Evolutionary conservation across 305 asterid genomes (phyloP), one percentile per base, ranked within the genome.

Genomic region (Ilex paraguariensis): DNA sequence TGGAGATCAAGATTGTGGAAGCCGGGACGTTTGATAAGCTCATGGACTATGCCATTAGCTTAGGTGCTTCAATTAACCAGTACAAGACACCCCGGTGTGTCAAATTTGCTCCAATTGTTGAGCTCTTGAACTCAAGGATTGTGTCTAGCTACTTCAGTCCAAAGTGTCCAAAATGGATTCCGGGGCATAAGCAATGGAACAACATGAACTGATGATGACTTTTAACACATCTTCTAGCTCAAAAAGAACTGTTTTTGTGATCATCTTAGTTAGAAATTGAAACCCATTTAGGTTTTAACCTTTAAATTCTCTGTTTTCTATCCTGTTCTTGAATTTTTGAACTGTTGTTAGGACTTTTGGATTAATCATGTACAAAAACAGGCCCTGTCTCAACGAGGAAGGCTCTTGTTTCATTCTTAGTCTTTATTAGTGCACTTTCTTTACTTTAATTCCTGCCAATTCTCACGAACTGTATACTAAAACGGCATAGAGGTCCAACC

Each of bases 41-140:
- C 42, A 56, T 56, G 60, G 60, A 56, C 42, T 56, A 56, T n/a
- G 60, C 60, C 42, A 56, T 56, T 5, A 56, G 60, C 44, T 10
- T 78, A 21, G 98, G 98, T 14, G 96, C 98, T 4, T 88, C 96
- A 5, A 88, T 91, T 8, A 91, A 91, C 15, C 98, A 91, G 91
- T 91, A 91, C 73, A 91, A 91, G 71, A 80, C 96, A 3, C 98
- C 98, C 0, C 53, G 98, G 51, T 91, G 98, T 32, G 96, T 91
- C 11, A 88, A 80, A n/a, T 83, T 81, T 66, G 85, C 80, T 0
- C 98, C 98, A 6, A 84, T 91, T 53, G 79, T 91, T n/a, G 94
- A 91, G 77, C 79, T 91, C 10, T 62, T 91, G 63, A 76, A 84
- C 65, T 75, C 90, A 1, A 82, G 79, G 82, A 84, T 88, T 0